Evolutionary conservation across 73 alveolate species (phyloP), one percentile per base, ranked within the genome.

Genomic region (Effrenium voratum): DNA sequence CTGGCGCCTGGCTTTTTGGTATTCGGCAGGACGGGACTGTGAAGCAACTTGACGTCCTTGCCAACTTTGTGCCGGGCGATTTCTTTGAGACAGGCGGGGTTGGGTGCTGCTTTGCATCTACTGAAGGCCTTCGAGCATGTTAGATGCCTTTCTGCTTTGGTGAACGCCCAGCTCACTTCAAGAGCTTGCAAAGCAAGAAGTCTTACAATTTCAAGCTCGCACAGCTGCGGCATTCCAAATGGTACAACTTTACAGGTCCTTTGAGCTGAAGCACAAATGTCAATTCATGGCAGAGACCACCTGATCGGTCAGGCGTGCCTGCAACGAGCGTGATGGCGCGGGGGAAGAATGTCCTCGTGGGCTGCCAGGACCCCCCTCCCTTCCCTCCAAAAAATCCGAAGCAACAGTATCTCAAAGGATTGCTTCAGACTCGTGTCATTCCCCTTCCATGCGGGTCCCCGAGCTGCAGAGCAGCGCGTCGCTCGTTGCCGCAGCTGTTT

Each of bases 261-360:
- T n/a, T n/a, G n/a, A n/a, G n/a, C n/a, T n/a, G n/a, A n/a, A n/a
- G n/a, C n/a, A n/a, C n/a, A n/a, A n/a, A n/a, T n/a, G n/a, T n/a
- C n/a, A n/a, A n/a, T n/a, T n/a, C n/a, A n/a, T n/a, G n/a, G n/a
- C n/a, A n/a, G n/a, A n/a, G n/a, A n/a, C n/a, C n/a, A n/a, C n/a
- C n/a, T n/a, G n/a, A n/a, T 6, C n/a, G 1, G 72, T 57, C 49
- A 87, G 95, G 95, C n/a, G 85, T 45, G 68, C 95, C 95, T 32
- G 95, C 95, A 8, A 60, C 85, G 16, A 47, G 73, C 76, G 80
- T 87, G 44, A 84, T 60, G 49, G 83, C 95, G n/a, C 95, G 95
- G 24, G 95, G 95, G 73, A 87, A 87, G 95, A 87, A 87, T 28
- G 95, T 87, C 8, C 95, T 87, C 16, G 95, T 87, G 84, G 95